Conservation (phyloP, 23 red algal genomes). For the Chondrus crispus region DNA sequence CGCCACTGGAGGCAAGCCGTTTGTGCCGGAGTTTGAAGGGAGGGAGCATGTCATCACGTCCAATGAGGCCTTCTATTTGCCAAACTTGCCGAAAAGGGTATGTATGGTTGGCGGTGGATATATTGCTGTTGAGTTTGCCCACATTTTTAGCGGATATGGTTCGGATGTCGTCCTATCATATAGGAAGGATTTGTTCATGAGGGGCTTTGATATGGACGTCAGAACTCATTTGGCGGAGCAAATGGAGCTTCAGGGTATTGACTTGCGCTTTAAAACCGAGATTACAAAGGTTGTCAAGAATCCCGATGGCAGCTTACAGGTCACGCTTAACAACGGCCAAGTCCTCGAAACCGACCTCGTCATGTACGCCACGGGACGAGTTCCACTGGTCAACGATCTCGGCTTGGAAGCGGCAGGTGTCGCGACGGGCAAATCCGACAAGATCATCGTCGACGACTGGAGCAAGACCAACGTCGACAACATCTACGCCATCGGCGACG, state of each 20-base stretch:
- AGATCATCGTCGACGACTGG: constrained; percentile 92
- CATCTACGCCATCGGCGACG: constrained; percentile 98
- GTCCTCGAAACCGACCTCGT: constrained; percentile 72
- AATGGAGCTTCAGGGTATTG: constrained; percentile 78
- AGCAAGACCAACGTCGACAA: constrained; percentile 86
- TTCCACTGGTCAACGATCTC: constrained; percentile 63
- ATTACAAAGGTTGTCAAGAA: constrained; percentile 62
- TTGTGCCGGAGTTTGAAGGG: constrained; percentile 86
- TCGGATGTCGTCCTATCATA: constrained; percentile 77
- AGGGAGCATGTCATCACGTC: constrained; percentile 80
- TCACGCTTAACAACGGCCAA: constrained; percentile 60
- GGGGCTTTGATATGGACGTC: constrained; percentile 93
- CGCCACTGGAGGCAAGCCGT: constrained; percentile 78
- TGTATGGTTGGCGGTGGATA: constrained; percentile 92
- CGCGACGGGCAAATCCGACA: constrained; percentile 54
- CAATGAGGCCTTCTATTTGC: constrained; percentile 91
- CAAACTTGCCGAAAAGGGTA: constrained; percentile 68
- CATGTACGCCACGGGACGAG: constrained; percentile 86
- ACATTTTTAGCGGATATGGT: constrained; percentile 89
- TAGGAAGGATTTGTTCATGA: constrained; percentile 80
- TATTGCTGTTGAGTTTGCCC: constrained; percentile 98
- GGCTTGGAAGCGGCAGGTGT: constrained; percentile 79
- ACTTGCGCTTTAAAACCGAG: constrained; percentile 76
- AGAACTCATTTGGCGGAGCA: constrained; percentile 83
- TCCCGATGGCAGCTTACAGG: constrained; percentile 53